A percentile compares a stretch with the other conserved stretches of the same genome.
Evolutionary conservation across 495 filamentous ascomycete species (phyloP).

Genomic region (Hypoxylon subgilvum): DNA sequence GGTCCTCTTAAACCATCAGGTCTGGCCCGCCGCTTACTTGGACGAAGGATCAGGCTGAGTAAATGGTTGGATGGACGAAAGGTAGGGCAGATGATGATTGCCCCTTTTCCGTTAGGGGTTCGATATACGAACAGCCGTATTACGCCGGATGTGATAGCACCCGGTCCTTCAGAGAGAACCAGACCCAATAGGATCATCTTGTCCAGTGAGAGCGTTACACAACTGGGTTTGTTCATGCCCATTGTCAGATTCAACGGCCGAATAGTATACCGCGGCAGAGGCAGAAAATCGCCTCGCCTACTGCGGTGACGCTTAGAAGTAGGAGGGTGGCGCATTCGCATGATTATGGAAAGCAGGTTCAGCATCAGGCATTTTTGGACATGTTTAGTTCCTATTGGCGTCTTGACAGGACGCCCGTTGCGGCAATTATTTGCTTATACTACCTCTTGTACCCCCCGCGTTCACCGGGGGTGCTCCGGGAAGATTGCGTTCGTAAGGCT

Average conservation of each 20-base stretch:
- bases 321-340: slow-evolving; percentile 7
- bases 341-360: background rate
- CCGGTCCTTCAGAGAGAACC: too few relatives aligned
- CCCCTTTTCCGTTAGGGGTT: too few relatives aligned
- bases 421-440: slow-evolving; percentile 26
- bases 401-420: slow-evolving; percentile 2
- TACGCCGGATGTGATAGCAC: too few relatives aligned
- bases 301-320: background rate
- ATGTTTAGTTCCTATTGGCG: slow-evolving; percentile 18
- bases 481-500: slow-evolving; percentile 17
- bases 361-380: background rate
- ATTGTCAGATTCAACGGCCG: background rate
- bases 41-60: too few relatives aligned
- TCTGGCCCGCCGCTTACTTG: too few relatives aligned
- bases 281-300: slow-evolving; percentile 1
- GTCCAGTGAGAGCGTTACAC: background rate
- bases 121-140: too few relatives aligned
- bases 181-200: too few relatives aligned
- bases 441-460: too few relatives aligned
- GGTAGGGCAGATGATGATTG: too few relatives aligned
- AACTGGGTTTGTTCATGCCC: background rate
- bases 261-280: background rate
- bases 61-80: too few relatives aligned
- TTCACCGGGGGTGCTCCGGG: too few relatives aligned
- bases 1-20: too few relatives aligned